Base-by-base conservation (phyloP, 2,329 filamentous ascomycete genomes). In the Monilinia polystroma region DNA sequence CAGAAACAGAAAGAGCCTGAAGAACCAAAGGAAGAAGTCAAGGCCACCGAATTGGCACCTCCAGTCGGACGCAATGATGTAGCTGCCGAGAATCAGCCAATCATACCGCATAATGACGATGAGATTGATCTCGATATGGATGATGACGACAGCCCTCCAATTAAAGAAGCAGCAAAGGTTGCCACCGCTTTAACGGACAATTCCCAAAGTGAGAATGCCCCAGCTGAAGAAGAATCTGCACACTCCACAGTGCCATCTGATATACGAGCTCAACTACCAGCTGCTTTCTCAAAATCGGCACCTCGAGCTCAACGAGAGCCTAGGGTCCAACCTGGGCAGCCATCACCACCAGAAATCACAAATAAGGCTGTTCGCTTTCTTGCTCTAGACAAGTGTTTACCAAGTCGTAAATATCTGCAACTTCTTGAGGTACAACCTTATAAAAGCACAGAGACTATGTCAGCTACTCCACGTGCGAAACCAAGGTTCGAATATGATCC, bases 361-460 rank as follows among this genome's bases (percentile, higher is more conserved):
- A 98, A 98, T 80, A 90, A 83, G 26, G 83, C 84, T 5, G 96
- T 94, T 2, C 84, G 88, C 16, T 99, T 99, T 77, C 83, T 99
- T 14, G 91, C 95, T 0, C 82, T 99, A 2, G 94, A 97, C 79
- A 99, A 99, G 78, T 96, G 92, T 74, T 83, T 94, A 53, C 90
- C 90, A 0, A 84, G 88, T 23, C 87, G 90, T 18, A 85, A 93
- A 68, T 98, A 94, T 75, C 82, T 99, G 2, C 92, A 98, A 72
- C 81, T 98, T 3, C 81, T 90, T 45, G 85, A 90, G 43, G 80
- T 94, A 23, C 75, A 79, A 2, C 81, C 87, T 3, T 74, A 83
- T 53, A 77, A 20, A 41, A 62, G 70, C 18, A 59, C 69, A 1
- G 18, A 3, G 63, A 74, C 62, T 70, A 11, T 20, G 26, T 70